Evolutionary conservation across 2,329 filamentous ascomycete genomes (phyloP), one percentile per base, ranked within the genome.

Genomic region (Calonectria pteridis): DNA sequence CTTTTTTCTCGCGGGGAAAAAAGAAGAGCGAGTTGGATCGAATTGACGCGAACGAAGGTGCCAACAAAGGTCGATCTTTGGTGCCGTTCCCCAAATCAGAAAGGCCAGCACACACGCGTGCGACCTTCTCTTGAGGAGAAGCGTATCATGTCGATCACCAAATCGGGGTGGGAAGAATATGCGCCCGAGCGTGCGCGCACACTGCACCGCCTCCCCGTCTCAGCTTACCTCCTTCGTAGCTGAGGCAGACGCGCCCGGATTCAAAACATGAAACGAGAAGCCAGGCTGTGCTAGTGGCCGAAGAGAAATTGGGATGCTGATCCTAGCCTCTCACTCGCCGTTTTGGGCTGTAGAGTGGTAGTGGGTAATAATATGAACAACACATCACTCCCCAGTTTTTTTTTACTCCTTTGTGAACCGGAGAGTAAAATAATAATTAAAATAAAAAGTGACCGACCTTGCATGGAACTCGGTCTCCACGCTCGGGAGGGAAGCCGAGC

Each of bases 91-190:
- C 26, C 10, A n/a, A 46, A 29, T 64, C 18, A 7, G 6, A 40
- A 63, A 20, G 26, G 40, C 28, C 59, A 49, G n/a, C n/a, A n/a
- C n/a, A n/a, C n/a, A 20, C 55, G 28, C 31, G 18, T 35, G 20
- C 37, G 3, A 9, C 26, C n/a, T 26, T 40, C 33, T 26, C 33
- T 40, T 20, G 14, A 40, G 33, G 55, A 62, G 55, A 40, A 28
- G 23, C 23, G 33, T 20, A 28, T 18, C 55, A 62, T 62, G n/a
- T 40, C 35, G 55, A 28, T 62, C 33, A 16, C 16, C 55, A 40
- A 29, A 16, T 26, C 59, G 59, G 59, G 59, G 49, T 62, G 58
- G 59, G 40, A 64, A 64, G 26, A 64, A 64, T 49, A 33, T 64
- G 23, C 59, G 40, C 59, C 59, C 59, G 59, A 64, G 37, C 40